These are phyloP conservation scores for Saccharomyces hybrid DNA, from an alignment of 1,139 yeast species.

Conservation along the genomic window DNA sequence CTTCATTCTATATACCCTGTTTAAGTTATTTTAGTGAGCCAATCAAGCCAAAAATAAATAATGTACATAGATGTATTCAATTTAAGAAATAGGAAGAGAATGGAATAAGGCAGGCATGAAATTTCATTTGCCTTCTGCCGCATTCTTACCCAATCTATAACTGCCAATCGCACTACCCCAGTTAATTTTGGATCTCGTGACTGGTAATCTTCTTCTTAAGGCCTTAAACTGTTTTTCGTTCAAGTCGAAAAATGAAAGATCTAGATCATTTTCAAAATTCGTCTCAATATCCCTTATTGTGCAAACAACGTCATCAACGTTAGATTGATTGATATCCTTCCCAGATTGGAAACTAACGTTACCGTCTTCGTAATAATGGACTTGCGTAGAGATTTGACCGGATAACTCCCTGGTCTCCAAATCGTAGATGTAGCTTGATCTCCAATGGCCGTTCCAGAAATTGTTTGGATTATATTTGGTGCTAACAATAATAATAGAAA, in stretches of 20 bases:
- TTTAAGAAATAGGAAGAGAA: neutral
- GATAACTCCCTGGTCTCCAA: constrained; percentile 32
- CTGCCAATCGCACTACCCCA: constrained; percentile 95
- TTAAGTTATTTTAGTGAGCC: constrained; percentile 40
- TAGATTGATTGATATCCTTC: constrained; percentile 34
- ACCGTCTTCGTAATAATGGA: constrained; percentile 94
- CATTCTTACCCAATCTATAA: constrained; percentile 83
- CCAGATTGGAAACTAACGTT: constrained; percentile 70
- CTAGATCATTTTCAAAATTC: constrained; percentile 50
- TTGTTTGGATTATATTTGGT: constrained; percentile 67
- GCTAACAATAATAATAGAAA: constrained; percentile 56
- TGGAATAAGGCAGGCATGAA: neutral
- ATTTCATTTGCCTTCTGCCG: constrained; percentile 38
- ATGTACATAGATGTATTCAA: neutral
- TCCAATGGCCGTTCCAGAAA: constrained; percentile 90
- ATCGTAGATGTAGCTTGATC: constrained; percentile 51
- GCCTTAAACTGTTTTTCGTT: constrained; percentile 78
- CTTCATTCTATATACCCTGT: constrained; percentile 60
- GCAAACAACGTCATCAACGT: constrained; percentile 34
- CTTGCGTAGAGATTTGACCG: constrained; percentile 60
- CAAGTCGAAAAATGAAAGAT: constrained; percentile 58
- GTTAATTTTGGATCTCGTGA: constrained; percentile 82
- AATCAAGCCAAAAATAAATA: neutral
- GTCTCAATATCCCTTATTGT: constrained; percentile 56
- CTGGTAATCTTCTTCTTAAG: constrained; percentile 84